Conservation (phyloP, 2,329 filamentous ascomycete species). For the Verticillium nubilum region DNA sequence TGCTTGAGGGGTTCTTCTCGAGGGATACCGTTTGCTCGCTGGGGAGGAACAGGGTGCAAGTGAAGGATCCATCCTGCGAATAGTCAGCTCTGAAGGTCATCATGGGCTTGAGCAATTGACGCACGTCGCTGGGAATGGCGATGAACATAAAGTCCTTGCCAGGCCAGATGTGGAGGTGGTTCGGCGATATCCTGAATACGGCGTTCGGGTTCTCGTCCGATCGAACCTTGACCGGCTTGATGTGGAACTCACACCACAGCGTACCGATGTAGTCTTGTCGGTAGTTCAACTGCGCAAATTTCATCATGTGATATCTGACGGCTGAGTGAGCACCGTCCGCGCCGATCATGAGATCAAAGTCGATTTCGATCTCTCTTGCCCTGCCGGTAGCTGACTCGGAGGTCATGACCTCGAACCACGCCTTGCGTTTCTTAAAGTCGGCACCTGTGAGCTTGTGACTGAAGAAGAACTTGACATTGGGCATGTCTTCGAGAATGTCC, state of each 20-base stretch:
- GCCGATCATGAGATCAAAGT: slow-evolving; percentile 91
- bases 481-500: slow-evolving; percentile 74
- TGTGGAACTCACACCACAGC: slow-evolving; percentile 93
- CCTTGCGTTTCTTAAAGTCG: slow-evolving; percentile 71
- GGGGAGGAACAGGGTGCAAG: slow-evolving; percentile 88
- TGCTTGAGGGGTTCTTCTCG: slow-evolving; percentile 51
- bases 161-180: slow-evolving; percentile 97
- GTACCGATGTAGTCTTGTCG: slow-evolving; percentile 94
- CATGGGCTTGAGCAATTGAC: slow-evolving; percentile 12
- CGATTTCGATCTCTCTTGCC: slow-evolving; percentile 69
- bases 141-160: slow-evolving; percentile 97
- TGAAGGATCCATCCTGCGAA: slow-evolving; percentile 77
- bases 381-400: slow-evolving; percentile 31
- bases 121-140: slow-evolving; percentile 71
- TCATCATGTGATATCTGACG: slow-evolving; percentile 92
- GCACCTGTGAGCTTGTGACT: slow-evolving; percentile 89
- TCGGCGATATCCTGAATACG: slow-evolving; percentile 74
- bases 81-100: slow-evolving; percentile 3
- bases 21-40: slow-evolving; percentile 63
- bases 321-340: slow-evolving; percentile 94
- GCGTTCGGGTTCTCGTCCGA: slow-evolving; percentile 22
- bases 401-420: slow-evolving; percentile 72
- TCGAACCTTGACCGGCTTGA: slow-evolving; percentile 50
- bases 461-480: slow-evolving; percentile 90
- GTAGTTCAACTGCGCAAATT: slow-evolving; percentile 85